Evolutionary conservation across 2,329 filamentous ascomycete species (phyloP), one percentile per base, ranked within the genome.

Genomic region (Colletotrichum sublineola): DNA sequence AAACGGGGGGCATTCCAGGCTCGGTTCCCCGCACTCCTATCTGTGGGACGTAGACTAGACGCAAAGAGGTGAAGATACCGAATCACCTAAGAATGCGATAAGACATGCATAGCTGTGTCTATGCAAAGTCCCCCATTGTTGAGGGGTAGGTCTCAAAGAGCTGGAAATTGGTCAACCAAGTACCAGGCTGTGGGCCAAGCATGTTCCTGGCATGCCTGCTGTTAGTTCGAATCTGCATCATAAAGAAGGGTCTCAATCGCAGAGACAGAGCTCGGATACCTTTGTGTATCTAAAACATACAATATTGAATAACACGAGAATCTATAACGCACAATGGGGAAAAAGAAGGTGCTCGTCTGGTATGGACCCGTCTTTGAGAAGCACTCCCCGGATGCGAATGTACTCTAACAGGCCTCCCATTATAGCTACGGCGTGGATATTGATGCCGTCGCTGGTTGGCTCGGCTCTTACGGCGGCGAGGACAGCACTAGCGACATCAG

Each of bases 371-470:
- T 8, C 20, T 52, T 15, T 1, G 0, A 11, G 24, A 36, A 65
- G 15, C n/a, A 40, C 9, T n/a, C 24, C 1, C 5, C 12, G 9
- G 29, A 9, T 18, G 29, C n/a, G 5, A 15, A 52, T 31, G 50
- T 18, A 8, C 11, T 44, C 44, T 50, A 8, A 44, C 64, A 57
- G 15, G 40, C 33, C 15, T 1, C 12, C 11, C 20, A 20, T 18
- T 38, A 6, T 46, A 85, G 88, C 75, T 93, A 93, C 76, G 90
- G 91, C 3, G 90, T 94, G 24, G 92, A 94, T 74, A 91, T 94
- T 48, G 92, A 94, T 75, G 92, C 92, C 24, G 91, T 94, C 1
- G 89, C 92, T 1, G 92, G 92, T 14, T 94, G 92, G 92, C 84
- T 94, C 0, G 92, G 92, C 0, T 92, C 89, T 0, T 94, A 95